Conservation (phyloP, 805 yeast species). For the Metschnikowia continentalis region DNA sequence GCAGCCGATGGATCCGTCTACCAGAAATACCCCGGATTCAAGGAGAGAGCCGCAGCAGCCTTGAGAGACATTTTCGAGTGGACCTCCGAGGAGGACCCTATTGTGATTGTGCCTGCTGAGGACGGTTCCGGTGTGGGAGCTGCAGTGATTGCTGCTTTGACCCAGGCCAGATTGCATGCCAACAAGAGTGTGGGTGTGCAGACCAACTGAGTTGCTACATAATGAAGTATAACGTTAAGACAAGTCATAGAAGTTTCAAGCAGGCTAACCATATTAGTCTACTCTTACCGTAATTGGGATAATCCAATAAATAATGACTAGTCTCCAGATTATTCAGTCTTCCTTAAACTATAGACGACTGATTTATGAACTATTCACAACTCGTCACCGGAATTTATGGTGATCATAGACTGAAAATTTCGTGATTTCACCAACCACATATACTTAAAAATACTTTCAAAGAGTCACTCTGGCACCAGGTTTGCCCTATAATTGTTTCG, state of each 20-base stretch:
- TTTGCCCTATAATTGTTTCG: too few species aligned
- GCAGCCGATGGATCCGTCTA: slow-evolving; percentile 98
- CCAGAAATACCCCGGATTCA: slow-evolving; percentile 90
- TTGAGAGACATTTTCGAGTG: slow-evolving; percentile 87
- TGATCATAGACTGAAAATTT: too few species aligned
- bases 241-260: background rate
- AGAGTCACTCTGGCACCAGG: too few species aligned
- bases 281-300: too few species aligned
- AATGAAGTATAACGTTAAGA: slow-evolving; percentile 1
- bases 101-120: slow-evolving; percentile 85
- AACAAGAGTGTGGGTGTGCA: slow-evolving; percentile 63
- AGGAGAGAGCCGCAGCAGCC: slow-evolving; percentile 82
- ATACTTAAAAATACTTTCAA: too few species aligned
- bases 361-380: too few species aligned
- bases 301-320: too few species aligned
- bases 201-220: slow-evolving; percentile 2
- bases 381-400: too few species aligned
- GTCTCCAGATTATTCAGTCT: too few species aligned
- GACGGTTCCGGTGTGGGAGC: slow-evolving; percentile 99
- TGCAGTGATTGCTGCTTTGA: slow-evolving; percentile 93
- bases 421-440: too few species aligned
- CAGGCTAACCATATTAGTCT: too few species aligned
- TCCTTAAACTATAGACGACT: too few species aligned
- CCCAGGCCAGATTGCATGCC: slow-evolving; percentile 69
- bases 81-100: slow-evolving; percentile 67